Evolutionary conservation across 2,329 filamentous ascomycete species (phyloP).

Genomic region (Cordyceps tenuipes): DNA sequence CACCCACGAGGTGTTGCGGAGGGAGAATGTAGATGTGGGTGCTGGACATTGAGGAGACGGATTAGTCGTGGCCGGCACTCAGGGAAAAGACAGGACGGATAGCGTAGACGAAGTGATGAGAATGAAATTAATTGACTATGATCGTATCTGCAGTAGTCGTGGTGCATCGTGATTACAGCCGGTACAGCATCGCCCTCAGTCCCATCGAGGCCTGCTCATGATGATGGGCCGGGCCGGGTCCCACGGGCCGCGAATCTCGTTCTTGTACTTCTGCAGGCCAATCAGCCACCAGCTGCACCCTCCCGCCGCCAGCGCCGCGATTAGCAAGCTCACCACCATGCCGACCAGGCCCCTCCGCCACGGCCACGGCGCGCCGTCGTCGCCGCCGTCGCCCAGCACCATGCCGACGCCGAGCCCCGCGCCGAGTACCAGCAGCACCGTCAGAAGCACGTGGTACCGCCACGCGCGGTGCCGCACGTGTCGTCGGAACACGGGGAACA

Average conservation of each 20-base stretch:
- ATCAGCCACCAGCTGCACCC: constrained; percentile 98
- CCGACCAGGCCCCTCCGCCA: constrained; percentile 58
- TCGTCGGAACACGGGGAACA: constrained; percentile 95
- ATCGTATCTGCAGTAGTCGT: background rate
- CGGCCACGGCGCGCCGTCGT: constrained; percentile 30
- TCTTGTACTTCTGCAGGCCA: constrained; percentile 95
- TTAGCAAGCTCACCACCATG: constrained; percentile 64
- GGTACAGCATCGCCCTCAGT: constrained; percentile 11
- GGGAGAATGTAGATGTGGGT: constrained; percentile 8
- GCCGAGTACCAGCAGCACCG: constrained; percentile 65
- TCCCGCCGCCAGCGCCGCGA: constrained; percentile 74
- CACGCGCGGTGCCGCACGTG: constrained; percentile 77
- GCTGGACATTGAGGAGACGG: constrained; percentile 2
- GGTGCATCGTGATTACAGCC: background rate
- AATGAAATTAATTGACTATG: background rate
- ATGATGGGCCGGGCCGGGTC: constrained; percentile 88
- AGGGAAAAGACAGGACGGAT: background rate
- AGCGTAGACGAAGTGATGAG: background rate
- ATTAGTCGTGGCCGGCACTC: background rate
- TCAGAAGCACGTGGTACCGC: constrained; percentile 71
- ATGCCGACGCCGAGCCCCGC: constrained; percentile 72
- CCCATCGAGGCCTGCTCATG: constrained; percentile 54
- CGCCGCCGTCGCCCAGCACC: constrained; percentile 39
- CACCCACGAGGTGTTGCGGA: background rate
- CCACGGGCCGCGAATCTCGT: constrained; percentile 97